Base-by-base conservation (phyloP, 345 rosid genomes). In the Viola odorata region DNA sequence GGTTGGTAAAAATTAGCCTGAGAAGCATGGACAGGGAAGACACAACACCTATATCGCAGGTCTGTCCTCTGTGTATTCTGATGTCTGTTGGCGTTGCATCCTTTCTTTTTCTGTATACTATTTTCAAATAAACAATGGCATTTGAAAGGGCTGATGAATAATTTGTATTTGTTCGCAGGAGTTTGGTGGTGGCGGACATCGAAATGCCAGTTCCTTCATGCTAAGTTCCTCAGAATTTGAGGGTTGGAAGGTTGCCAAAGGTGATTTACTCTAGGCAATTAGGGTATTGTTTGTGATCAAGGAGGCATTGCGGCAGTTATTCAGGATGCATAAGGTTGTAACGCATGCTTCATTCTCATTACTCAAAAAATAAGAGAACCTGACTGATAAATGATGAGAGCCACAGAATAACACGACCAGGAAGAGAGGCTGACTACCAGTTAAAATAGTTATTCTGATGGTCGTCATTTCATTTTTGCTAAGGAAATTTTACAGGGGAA, bases 161-260 rank as follows among this genome's bases (percentile, higher is more conserved):
- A 61, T 60, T 8, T n/a, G 3, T 44, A 55, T 60, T 50, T 32
- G 15, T 47, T 7, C 62, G 44, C 65, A 88, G 82, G 73, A 73
- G 66, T 85, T 78, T 5, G 85, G 89, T 53, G 91, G 96, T 6
- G 91, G 91, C 15, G 89, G 91, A 13, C 96, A 88, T 68, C 64
- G 58, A 54, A 85, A 82, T 55, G 88, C 89, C 17, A 85, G 96
- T 69, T 88, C 91, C 39, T 88, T 88, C 81, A 64, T 79, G 73
- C 55, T 88, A 66, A 75, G 71, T 55, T 60, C 67, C 52, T 63
- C 53, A 23, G 85, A 82, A 64, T 84, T 80, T 15, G 74, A 79
- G 64, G 73, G 41, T 6, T 85, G 91, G 96, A 85, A 78, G 61
- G 70, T 62, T 15, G 50, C 7, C 61, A 53, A 67, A 69, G 56